A percentile compares a stretch with the other conserved stretches of the same genome.
Evolutionary conservation across 2,329 filamentous ascomycete genomes (phyloP).

Genomic region (Capronia americana): DNA sequence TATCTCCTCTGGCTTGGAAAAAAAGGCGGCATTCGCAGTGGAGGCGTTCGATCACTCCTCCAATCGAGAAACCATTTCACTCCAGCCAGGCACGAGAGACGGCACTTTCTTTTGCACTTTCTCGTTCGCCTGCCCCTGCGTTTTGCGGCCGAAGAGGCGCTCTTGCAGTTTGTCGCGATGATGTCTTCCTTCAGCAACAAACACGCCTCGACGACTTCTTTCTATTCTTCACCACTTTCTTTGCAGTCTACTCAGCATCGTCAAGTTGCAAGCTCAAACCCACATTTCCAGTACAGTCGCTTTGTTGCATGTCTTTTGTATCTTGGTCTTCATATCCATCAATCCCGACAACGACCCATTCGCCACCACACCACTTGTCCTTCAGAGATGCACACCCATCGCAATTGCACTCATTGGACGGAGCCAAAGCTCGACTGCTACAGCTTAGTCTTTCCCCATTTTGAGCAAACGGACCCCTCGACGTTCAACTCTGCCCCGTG

Average conservation of each 20-base stretch:
- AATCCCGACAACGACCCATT: neutral
- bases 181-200: neutral
- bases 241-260: constrained; percentile 1
- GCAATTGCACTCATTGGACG: neutral
- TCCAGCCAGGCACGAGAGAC: neutral
- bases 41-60: neutral
- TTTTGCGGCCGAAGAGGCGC: neutral
- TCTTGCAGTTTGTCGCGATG: neutral
- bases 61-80: neutral
- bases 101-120: neutral
- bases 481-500: neutral
- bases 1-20: neutral
- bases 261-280: neutral
- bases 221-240: neutral
- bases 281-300: constrained; percentile 1
- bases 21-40: neutral
- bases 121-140: neutral
- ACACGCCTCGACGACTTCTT: neutral
- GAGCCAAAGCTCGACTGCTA: neutral
- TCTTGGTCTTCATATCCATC: neutral
- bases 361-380: neutral
- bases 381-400: neutral
- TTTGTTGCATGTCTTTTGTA: neutral
- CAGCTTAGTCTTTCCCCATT: neutral
- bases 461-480: neutral